A percentile compares a stretch with the other conserved stretches of the same genome.
phyloP scores from a whole-genome alignment of 2,329 filamentous ascomycete species.

The Didymella pinodella region DNA sequence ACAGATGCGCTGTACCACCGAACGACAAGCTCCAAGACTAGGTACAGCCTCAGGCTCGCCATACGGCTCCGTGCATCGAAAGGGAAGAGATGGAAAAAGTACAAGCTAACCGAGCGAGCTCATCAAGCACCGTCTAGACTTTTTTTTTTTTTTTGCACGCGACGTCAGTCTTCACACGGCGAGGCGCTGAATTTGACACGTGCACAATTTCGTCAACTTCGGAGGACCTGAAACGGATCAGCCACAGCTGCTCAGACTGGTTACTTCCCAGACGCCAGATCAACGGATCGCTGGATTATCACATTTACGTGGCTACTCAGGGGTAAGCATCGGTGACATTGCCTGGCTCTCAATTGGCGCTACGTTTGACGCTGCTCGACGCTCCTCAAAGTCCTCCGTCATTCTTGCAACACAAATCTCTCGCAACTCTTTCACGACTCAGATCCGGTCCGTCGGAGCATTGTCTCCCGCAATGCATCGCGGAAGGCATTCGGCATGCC shows the following conservation, averaged over 20 bases:
- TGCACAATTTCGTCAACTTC: conserved; percentile 16
- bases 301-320: conserved; percentile 16
- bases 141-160: not conserved
- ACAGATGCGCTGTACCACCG: conserved; percentile 10
- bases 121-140: conserved; percentile 4
- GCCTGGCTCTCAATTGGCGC: conserved; percentile 9
- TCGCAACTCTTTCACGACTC: not conserved
- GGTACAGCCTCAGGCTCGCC: not conserved
- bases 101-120: conserved; percentile 9
- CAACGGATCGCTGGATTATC: conserved; percentile 15
- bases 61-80: not conserved
- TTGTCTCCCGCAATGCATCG: conserved; percentile 10
- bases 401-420: not conserved
- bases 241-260: conserved; percentile 13
- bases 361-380: not conserved
- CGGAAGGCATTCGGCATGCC: conserved; percentile 12
- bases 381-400: not conserved
- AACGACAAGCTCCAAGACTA: conserved; percentile 3
- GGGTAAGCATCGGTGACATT: conserved; percentile 16
- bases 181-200: conserved; percentile 11
- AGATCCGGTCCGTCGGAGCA: conserved; percentile 5
- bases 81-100: conserved; percentile 2
- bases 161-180: conserved; percentile 9
- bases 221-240: conserved; percentile 19
- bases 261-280: conserved; percentile 18